A percentile compares a stretch with the other conserved stretches of the same genome.
Conservation (phyloP, 139 green algal genomes). For the Chlorella sp. region DNA sequence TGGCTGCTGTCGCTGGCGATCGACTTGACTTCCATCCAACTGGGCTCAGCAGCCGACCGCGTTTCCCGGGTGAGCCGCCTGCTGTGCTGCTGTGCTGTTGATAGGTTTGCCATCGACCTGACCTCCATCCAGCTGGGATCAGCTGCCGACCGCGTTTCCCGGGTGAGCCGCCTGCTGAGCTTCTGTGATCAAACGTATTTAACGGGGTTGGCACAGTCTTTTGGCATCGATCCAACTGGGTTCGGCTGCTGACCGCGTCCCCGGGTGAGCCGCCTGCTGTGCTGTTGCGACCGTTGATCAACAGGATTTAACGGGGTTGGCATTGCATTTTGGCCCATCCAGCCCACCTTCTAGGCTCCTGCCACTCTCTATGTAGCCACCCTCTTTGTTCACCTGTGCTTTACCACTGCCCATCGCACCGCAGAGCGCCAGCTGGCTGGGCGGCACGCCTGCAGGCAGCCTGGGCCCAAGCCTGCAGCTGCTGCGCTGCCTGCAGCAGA, state of each 20-base stretch:
- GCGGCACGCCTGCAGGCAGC: not conserved
- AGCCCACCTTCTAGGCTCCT: too few species aligned
- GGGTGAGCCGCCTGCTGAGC: not conserved
- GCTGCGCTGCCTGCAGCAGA: conserved; percentile 19
- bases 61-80: not conserved
- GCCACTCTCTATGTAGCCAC: too few species aligned
- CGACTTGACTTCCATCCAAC: conserved; percentile 52
- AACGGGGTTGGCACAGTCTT: too few species aligned
- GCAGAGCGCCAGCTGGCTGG: conserved; percentile 15
- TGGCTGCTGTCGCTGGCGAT: conserved; percentile 62
- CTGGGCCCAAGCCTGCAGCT: conserved; percentile 24
- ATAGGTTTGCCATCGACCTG: conserved; percentile 66
- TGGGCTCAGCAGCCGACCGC: conserved; percentile 11
- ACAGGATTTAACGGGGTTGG: too few species aligned
- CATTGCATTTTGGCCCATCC: too few species aligned
- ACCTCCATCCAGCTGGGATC: conserved; percentile 29
- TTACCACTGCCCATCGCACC: not conserved
- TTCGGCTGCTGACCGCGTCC: not conserved
- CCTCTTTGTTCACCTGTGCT: too few species aligned
- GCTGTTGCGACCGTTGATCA: too few species aligned
- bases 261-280: not conserved
- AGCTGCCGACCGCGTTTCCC: not conserved
- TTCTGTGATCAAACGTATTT: conserved; percentile 58
- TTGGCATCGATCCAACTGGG: conserved; percentile 44
- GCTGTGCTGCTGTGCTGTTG: too few species aligned